phyloP scores from a whole-genome alignment of 106 monocot genomes.

The Acorus gramineus region DNA sequence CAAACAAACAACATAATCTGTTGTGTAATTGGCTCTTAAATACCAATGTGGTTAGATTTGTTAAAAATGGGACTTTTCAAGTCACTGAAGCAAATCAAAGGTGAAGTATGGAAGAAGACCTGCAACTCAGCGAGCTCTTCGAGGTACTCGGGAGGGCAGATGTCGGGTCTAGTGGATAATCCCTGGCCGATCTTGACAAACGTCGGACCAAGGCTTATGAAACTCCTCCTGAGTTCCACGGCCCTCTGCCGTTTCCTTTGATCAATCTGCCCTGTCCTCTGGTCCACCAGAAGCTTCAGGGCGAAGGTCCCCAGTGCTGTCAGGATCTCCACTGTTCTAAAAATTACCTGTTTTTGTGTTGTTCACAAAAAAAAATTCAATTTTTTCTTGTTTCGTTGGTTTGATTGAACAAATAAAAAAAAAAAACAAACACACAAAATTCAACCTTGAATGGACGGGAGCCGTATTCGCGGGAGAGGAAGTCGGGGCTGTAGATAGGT shows the following conservation, averaged over 20 bases:
- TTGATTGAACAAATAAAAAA: not conserved
- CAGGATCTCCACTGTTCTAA: conserved; percentile 51
- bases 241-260: conserved; percentile 54
- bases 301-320: conserved; percentile 57
- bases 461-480: conserved; percentile 53
- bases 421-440: not conserved
- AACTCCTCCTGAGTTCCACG: conserved; percentile 41
- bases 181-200: conserved; percentile 99
- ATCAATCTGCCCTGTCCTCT: conserved; percentile 38
- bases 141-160: conserved; percentile 93
- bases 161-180: conserved; percentile 87
- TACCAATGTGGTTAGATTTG: too few species aligned
- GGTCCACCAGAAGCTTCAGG: conserved; percentile 49
- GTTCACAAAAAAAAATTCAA: too few species aligned
- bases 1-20: too few species aligned
- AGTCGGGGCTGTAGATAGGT: conserved; percentile 58
- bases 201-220: conserved; percentile 79
- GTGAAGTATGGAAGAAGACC: conserved; percentile 15
- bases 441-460: conserved; percentile 63
- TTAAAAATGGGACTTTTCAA: too few species aligned
- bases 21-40: too few species aligned
- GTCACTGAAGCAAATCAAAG: too few species aligned
- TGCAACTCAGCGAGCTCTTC: conserved; percentile 91
- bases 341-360: conserved; percentile 24
- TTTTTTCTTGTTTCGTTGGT: too few species aligned